phyloP scores from a whole-genome alignment of 1,284 basidiomycete species.

The Puccinia brachypodii region DNA sequence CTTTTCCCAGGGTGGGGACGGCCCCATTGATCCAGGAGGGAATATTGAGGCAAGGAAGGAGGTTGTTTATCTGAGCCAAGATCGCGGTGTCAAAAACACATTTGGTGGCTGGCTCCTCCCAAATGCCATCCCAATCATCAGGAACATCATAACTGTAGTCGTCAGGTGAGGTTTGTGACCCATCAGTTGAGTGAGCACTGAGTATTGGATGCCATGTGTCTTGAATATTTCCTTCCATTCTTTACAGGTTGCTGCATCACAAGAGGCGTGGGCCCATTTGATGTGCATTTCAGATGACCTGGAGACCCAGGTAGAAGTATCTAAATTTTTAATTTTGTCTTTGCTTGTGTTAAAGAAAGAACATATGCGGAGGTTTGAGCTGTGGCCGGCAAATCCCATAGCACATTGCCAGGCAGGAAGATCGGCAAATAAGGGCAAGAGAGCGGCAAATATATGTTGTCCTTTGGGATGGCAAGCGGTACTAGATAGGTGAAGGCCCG shows the following conservation, averaged over 20 bases:
- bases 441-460: conserved; percentile 1
- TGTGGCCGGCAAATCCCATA: conserved; percentile 36
- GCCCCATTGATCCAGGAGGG: conserved; percentile 27
- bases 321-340: not conserved
- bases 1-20: conserved; percentile 26
- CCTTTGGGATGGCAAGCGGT: conserved; percentile 2
- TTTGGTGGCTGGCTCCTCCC: too few species aligned
- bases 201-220: conserved; percentile 23
- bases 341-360: conserved; percentile 37
- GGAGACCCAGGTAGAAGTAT: conserved; percentile 11
- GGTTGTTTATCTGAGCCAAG: conserved; percentile 11
- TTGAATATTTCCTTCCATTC: not conserved
- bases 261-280: not conserved
- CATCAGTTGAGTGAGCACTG: conserved; percentile 8
- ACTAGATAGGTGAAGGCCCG: conserved; percentile 52
- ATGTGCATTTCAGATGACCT: not conserved
- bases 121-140: not conserved
- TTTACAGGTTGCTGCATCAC: not conserved
- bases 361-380: conserved; percentile 34
- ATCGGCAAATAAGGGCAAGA: conserved; percentile 49
- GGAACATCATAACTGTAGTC: conserved; percentile 33
- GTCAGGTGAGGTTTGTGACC: too few species aligned
- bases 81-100: conserved; percentile 3
- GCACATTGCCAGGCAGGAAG: conserved; percentile 45
- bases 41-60: not conserved